These are phyloP conservation scores for Croton laevigatus DNA, from an alignment of 441 rosid species.

Conservation along the genomic window DNA sequence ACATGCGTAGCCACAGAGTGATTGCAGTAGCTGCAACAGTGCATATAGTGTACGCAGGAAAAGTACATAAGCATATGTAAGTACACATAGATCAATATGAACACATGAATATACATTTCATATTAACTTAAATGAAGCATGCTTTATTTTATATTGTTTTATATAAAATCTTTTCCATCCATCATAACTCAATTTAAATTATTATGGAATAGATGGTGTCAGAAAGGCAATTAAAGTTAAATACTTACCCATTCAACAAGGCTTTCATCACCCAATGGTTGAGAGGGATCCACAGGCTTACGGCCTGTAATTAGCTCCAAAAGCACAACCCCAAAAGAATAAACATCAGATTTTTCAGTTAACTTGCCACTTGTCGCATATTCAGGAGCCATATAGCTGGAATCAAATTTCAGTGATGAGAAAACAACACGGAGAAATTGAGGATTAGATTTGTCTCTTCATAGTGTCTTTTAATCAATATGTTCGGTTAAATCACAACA, in stretches of 20 bases:
- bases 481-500: background rate
- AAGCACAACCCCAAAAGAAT: slow-evolving; percentile 88
- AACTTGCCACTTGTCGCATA: slow-evolving; percentile 92
- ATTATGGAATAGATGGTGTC: background rate
- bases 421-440: background rate
- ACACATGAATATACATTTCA: too few relatives aligned
- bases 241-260: slow-evolving; percentile 83
- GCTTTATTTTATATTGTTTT: background rate
- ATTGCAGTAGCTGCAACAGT: background rate
- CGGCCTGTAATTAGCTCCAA: slow-evolving; percentile 92
- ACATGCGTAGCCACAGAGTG: background rate
- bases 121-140: too few relatives aligned
- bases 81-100: too few relatives aligned
- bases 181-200: too few relatives aligned
- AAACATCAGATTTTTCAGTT: slow-evolving; percentile 88
- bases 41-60: too few relatives aligned
- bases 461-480: background rate
- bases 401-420: slow-evolving; percentile 22
- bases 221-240: background rate
- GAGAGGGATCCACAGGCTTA: slow-evolving; percentile 83
- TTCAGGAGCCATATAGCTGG: slow-evolving; percentile 95
- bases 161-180: too few relatives aligned
- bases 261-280: slow-evolving; percentile 86
- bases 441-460: background rate
- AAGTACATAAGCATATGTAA: too few relatives aligned